phyloP scores from a whole-genome alignment of 768 basidiomycete genomes.

The Daedaleopsis sinensis region DNA sequence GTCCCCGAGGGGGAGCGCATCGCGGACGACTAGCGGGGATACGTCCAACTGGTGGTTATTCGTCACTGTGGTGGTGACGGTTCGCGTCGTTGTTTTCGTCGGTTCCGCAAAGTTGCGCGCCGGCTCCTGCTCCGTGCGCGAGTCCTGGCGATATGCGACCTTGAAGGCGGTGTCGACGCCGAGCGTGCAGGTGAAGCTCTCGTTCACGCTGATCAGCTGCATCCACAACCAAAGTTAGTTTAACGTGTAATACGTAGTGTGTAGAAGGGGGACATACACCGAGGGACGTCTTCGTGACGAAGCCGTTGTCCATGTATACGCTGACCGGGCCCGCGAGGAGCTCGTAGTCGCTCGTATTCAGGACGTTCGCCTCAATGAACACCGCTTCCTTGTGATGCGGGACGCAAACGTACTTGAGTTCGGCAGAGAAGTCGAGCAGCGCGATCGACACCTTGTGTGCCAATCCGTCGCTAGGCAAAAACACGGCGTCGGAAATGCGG shows the following conservation, averaged over 20 bases:
- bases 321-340: constrained; percentile 56
- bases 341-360: constrained; percentile 60
- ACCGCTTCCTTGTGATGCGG: constrained; percentile 53
- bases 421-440: constrained; percentile 47
- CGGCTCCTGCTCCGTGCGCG: constrained; percentile 38
- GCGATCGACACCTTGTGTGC: constrained; percentile 61
- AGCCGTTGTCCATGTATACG: constrained; percentile 59
- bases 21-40: background rate
- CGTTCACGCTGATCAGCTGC: constrained; percentile 46
- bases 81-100: no score
- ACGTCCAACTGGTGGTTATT: background rate
- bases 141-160: constrained; percentile 43
- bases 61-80: constrained; percentile 42
- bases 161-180: constrained; percentile 41
- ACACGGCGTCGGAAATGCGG: constrained; percentile 49
- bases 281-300: constrained; percentile 55
- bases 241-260: background rate
- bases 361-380: constrained; percentile 49
- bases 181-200: constrained; percentile 57
- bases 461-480: constrained; percentile 56
- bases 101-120: constrained; percentile 48
- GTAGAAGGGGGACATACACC: constrained; percentile 32
- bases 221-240: no score
- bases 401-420: constrained; percentile 49
- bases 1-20: background rate